Evolutionary conservation across 306 rosid species (phyloP).

Genomic region (Malus sylvestris): DNA sequence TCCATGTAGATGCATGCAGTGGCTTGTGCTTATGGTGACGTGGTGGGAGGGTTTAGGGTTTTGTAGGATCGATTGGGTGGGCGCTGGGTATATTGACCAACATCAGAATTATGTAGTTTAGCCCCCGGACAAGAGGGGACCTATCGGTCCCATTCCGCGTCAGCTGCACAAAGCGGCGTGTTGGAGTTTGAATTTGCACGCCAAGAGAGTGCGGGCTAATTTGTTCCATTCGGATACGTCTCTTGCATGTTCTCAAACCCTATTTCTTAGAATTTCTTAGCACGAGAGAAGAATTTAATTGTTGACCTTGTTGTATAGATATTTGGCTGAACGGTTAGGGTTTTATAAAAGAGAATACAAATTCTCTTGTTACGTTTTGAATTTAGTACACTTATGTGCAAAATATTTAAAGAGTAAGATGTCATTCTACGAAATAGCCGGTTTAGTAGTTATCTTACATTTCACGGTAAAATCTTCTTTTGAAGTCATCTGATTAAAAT

Average conservation of each 20-base stretch:
- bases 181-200: constrained; percentile 39
- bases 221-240: constrained; percentile 26
- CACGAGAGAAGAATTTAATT: background rate
- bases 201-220: constrained; percentile 6
- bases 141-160: constrained; percentile 53
- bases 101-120: background rate
- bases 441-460: too few relatives aligned
- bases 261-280: background rate
- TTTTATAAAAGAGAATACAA: background rate
- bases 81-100: background rate
- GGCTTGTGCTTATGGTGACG: background rate
- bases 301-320: background rate
- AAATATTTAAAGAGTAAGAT: too few relatives aligned
- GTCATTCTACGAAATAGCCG: too few relatives aligned
- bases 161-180: constrained; percentile 39
- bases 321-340: too few relatives aligned
- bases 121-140: constrained; percentile 30
- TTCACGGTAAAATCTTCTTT: too few relatives aligned
- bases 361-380: too few relatives aligned
- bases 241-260: constrained; percentile 15
- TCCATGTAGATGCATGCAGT: background rate
- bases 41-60: constrained; percentile 7
- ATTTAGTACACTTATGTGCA: too few relatives aligned
- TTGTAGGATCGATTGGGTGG: background rate
- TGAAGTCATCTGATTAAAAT: too few relatives aligned